Percentiles rank a stretch among this genome's conserved stretches.
phyloP scores from a whole-genome alignment of 2,329 filamentous ascomycete species.

The Colletotrichum phormii region DNA sequence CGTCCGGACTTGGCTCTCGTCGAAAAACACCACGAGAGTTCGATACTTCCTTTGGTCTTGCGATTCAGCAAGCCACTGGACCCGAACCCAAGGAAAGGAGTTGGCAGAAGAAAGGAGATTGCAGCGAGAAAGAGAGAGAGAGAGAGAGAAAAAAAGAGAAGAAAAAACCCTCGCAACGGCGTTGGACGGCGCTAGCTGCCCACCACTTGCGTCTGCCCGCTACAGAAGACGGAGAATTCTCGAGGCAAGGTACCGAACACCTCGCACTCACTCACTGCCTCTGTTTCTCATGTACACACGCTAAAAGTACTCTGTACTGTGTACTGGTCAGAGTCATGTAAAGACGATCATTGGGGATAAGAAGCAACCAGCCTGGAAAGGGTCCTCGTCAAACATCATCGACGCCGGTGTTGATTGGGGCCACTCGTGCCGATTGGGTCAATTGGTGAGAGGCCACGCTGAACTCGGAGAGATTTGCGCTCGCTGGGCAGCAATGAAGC shows the following conservation, averaged over 20 bases:
- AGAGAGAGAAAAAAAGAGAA: no score
- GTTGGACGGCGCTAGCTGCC: neutral
- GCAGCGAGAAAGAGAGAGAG: neutral
- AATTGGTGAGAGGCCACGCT: neutral
- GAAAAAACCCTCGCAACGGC: neutral
- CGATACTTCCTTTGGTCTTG: neutral
- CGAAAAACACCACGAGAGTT: neutral
- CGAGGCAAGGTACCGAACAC: neutral
- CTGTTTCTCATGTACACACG: neutral
- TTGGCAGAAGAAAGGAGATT: neutral
- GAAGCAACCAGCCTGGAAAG: constrained; percentile 8
- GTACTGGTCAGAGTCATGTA: constrained; percentile 17
- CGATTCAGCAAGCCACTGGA: neutral
- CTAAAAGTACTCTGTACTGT: neutral
- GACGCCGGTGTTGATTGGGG: neutral
- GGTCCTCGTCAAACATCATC: constrained; percentile 5
- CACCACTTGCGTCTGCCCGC: constrained; percentile 1
- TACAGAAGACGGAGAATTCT: constrained; percentile 10
- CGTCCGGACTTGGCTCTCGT: neutral
- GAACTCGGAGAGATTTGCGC: neutral
- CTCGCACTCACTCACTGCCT: neutral
- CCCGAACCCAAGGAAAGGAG: neutral
- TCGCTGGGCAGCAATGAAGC: neutral
- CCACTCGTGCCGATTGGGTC: neutral
- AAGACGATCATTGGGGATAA: constrained; percentile 26